Conservation (phyloP, 2,329 filamentous ascomycete genomes). For the Calonectria pauciramosa region DNA sequence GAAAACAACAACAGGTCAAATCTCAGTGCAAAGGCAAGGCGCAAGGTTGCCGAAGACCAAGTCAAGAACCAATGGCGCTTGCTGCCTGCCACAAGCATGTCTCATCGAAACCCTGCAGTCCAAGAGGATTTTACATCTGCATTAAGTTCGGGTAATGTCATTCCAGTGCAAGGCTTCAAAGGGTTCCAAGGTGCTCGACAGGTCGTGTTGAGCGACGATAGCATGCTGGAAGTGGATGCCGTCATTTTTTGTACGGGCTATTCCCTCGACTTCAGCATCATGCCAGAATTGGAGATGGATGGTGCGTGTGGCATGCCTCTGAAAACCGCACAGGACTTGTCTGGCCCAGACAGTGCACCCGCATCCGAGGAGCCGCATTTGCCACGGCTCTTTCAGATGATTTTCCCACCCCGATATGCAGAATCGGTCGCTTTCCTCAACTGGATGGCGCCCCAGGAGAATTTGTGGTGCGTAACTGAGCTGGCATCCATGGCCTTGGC, state of each 20-base stretch:
- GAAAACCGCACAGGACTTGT: neutral
- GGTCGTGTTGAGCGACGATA: neutral
- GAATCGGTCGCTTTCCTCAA: neutral
- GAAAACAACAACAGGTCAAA: neutral
- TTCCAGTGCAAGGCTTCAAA: neutral
- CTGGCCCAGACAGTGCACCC: neutral
- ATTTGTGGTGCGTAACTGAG: neutral
- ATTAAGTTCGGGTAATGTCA: neutral
- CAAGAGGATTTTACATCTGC: neutral
- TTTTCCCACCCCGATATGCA: neutral
- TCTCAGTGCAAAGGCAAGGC: neutral
- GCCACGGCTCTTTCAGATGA: neutral
- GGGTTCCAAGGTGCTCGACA: neutral
- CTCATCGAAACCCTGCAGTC: neutral
- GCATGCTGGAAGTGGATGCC: neutral
- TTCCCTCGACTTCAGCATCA: neutral
- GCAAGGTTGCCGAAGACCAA: neutral
- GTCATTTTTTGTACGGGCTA: neutral
- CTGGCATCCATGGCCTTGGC: neutral
- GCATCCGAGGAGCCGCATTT: neutral
- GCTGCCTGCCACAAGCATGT: neutral
- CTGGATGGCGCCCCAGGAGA: neutral
- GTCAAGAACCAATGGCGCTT: neutral
- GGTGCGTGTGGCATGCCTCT: neutral
- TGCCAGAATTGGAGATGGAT: neutral